Percentiles rank a stretch among this genome's conserved stretches.
Evolutionary conservation across 169 alveolate genomes (phyloP).

Genomic region (Babesia ovata): DNA sequence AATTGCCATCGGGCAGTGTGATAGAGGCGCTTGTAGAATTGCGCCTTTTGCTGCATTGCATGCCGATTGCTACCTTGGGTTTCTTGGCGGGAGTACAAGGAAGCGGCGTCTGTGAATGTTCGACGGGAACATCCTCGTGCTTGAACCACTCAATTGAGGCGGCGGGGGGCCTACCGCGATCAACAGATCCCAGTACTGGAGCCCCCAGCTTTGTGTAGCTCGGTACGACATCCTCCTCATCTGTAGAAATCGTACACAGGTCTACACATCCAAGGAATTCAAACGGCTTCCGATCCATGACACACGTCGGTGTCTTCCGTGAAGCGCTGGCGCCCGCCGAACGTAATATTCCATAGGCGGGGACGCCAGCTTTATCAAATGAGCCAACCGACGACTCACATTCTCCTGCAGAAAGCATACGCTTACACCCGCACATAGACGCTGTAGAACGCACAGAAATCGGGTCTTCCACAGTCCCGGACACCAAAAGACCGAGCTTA

Average conservation of each 20-base stretch:
- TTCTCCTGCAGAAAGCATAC: not conserved
- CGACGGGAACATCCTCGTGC: not conserved
- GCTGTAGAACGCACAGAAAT: conserved; percentile 23
- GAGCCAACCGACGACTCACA: not conserved
- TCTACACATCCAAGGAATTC: conserved; percentile 16
- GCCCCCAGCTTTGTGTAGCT: not conserved
- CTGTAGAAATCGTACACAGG: conserved; percentile 4
- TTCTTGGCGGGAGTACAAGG: conserved; percentile 28
- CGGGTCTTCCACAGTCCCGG: conserved; percentile 67
- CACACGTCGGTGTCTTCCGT: not conserved
- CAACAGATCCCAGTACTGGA: not conserved
- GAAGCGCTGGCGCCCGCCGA: not conserved
- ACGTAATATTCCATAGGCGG: not conserved
- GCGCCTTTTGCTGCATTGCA: not conserved
- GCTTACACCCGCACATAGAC: not conserved
- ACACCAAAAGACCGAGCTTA: conserved; percentile 26
- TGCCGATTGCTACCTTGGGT: conserved; percentile 6
- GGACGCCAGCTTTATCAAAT: not conserved
- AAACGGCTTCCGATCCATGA: not conserved
- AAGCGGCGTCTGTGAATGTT: not conserved
- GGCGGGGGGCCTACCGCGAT: not conserved
- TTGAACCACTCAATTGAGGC: conserved; percentile 3
- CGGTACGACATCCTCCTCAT: not conserved
- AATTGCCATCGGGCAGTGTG: not conserved
- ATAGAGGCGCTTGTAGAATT: not conserved